A percentile compares a stretch with the other conserved stretches of the same genome.
Evolutionary conservation across 140 eudicot species (phyloP).

Genomic region (Anethum foeniculum): DNA sequence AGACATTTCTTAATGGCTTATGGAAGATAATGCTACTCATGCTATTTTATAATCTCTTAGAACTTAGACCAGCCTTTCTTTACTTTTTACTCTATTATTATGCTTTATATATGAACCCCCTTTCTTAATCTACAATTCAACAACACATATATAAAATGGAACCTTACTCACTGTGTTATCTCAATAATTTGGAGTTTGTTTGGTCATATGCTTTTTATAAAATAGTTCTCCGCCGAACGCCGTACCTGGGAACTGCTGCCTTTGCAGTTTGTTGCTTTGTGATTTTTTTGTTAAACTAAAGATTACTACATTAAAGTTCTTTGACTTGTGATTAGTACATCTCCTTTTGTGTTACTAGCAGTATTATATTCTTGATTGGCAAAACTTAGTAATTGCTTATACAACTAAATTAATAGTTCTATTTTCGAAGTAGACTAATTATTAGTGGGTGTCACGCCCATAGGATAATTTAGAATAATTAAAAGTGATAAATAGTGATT

Average conservation of each 20-base stretch:
- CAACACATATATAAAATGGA: neutral
- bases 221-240: conserved; percentile 92
- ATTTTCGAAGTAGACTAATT: neutral
- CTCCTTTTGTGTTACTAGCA: neutral
- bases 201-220: conserved; percentile 7
- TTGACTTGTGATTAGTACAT: conserved; percentile 4
- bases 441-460: neutral
- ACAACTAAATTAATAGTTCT: neutral
- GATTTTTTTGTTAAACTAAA: conserved; percentile 12
- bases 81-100: neutral
- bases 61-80: conserved; percentile 18
- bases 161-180: neutral
- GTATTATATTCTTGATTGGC: neutral
- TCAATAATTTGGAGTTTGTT: neutral
- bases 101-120: neutral
- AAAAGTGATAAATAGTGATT: neutral
- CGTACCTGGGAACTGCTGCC: conserved; percentile 79
- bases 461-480: neutral
- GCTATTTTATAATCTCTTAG: conserved; percentile 18
- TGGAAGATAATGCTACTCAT: conserved; percentile 26
- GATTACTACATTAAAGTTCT: neutral
- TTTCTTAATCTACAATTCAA: neutral
- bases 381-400: neutral
- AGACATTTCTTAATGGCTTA: conserved; percentile 72
- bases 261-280: conserved; percentile 24